phyloP scores from a whole-genome alignment of 208 protist genomes.

The Trichomonas tenax region DNA sequence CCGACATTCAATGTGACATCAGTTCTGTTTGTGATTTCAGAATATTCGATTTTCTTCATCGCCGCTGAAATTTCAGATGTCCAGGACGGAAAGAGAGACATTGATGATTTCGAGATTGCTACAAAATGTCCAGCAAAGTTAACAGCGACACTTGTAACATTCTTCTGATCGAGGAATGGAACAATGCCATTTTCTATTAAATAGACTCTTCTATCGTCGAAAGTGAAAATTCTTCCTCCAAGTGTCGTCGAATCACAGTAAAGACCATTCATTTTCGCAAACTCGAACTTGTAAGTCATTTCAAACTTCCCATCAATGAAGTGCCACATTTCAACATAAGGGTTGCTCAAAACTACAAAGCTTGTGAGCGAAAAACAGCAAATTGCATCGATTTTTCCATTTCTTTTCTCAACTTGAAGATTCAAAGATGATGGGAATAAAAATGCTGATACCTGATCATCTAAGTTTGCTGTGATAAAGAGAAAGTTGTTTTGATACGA shows the following conservation, averaged over 20 bases:
- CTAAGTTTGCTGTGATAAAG: neutral
- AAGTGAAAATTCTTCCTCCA: neutral
- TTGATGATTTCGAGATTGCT: neutral
- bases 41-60: neutral
- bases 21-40: neutral
- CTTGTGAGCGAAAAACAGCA: neutral
- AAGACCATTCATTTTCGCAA: neutral
- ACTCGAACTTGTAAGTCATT: neutral
- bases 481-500: neutral
- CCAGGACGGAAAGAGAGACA: neutral
- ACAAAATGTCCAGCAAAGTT: neutral
- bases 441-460: neutral
- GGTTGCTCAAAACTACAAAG: neutral
- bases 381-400: neutral
- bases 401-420: neutral
- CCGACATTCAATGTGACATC: neutral
- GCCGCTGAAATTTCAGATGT: neutral
- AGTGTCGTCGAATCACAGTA: neutral
- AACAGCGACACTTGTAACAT: neutral
- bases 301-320: neutral
- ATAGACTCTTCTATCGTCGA: neutral
- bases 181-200: neutral
- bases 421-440: neutral
- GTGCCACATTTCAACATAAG: neutral
- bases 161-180: neutral